phyloP scores from a whole-genome alignment of 2,329 filamentous ascomycete species.

The Diaporthe citriasiana region DNA sequence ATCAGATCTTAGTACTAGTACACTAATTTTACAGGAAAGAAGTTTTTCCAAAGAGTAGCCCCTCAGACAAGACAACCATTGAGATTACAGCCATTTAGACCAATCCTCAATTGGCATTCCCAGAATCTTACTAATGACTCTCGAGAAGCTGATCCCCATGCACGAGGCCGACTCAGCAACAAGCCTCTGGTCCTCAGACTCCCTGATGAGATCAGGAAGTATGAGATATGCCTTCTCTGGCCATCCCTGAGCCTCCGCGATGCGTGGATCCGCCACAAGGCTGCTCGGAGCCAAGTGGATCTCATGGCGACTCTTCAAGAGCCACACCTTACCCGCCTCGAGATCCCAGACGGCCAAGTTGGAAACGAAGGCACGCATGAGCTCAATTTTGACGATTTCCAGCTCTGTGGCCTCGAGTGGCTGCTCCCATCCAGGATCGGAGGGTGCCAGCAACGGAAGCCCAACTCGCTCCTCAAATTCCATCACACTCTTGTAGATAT shows the following conservation, averaged over 20 bases:
- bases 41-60: too few species aligned
- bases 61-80: too few species aligned
- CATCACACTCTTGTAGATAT: neutral
- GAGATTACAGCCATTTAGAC: neutral
- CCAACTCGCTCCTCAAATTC: neutral
- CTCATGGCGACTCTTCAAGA: neutral
- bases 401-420: neutral
- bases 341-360: neutral
- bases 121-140: neutral
- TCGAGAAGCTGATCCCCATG: neutral
- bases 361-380: neutral
- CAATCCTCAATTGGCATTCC: neutral
- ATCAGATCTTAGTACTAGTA: too few species aligned
- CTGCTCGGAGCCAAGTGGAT: neutral
- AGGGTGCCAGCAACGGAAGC: neutral
- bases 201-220: neutral
- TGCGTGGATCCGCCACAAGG: neutral
- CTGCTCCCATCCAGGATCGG: neutral
- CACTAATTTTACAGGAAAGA: too few species aligned
- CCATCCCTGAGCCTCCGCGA: neutral
- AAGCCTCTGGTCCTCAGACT: neutral
- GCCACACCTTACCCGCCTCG: neutral
- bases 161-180: neutral
- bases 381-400: neutral
- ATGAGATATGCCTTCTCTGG: neutral